phyloP scores from a whole-genome alignment of 2,329 filamentous ascomycete genomes.

The Ophiostoma australiae region DNA sequence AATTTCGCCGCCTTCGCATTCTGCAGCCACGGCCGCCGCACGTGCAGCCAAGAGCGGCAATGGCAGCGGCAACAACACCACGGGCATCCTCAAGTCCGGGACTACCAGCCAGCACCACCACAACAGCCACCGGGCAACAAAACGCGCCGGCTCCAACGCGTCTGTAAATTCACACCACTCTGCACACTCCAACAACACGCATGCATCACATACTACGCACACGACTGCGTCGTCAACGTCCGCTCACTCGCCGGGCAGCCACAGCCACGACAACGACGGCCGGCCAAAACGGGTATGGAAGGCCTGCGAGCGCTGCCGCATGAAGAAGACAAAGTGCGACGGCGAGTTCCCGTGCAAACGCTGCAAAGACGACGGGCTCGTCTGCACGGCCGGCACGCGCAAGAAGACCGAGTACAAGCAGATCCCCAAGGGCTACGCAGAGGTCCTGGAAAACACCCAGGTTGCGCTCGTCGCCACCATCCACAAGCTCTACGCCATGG shows the following conservation, averaged over 20 bases:
- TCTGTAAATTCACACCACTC: constrained; percentile 33
- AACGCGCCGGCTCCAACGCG: constrained; percentile 40
- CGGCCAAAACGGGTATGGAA: constrained; percentile 63
- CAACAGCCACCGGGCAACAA: constrained; percentile 44
- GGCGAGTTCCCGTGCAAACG: constrained; percentile 62
- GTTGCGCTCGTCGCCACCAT: constrained; percentile 60
- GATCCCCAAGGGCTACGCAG: constrained; percentile 58
- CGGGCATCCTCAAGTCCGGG: neutral
- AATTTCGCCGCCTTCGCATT: neutral
- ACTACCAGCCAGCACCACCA: constrained; percentile 25
- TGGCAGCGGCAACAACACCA: constrained; percentile 25
- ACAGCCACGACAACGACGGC: constrained; percentile 44
- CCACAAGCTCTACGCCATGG: constrained; percentile 62
- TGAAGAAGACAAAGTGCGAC: constrained; percentile 68
- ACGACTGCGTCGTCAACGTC: neutral
- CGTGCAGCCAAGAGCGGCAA: constrained; percentile 28
- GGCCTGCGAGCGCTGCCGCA: constrained; percentile 60
- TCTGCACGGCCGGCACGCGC: constrained; percentile 58
- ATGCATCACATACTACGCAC: neutral
- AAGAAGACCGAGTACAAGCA: constrained; percentile 68
- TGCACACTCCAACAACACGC: neutral
- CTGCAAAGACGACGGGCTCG: constrained; percentile 60
- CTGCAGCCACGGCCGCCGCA: neutral
- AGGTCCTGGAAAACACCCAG: constrained; percentile 61
- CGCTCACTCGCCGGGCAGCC: constrained; percentile 33